Evolutionary conservation across 1,284 basidiomycete species (phyloP).

Genomic region (Stygiomarasmius scandens): DNA sequence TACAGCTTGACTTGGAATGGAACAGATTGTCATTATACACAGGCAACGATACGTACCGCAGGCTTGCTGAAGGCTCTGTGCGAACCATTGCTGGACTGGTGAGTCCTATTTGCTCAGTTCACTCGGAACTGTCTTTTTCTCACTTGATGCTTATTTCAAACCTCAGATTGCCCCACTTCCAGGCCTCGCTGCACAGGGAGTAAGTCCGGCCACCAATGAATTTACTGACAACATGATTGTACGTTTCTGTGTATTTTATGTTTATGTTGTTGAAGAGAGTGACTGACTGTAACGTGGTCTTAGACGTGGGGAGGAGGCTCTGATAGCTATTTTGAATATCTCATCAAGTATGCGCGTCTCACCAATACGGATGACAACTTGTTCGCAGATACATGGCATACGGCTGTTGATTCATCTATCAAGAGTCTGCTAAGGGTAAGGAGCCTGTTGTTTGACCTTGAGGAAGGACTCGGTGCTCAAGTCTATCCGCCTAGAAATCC

Average conservation of each 20-base stretch:
- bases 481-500: conserved; percentile 59
- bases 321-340: conserved; percentile 77
- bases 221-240: conserved; percentile 9
- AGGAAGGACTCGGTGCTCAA: conserved; percentile 31
- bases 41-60: conserved; percentile 28
- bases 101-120: conserved; percentile 26
- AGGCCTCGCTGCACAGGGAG: conserved; percentile 9
- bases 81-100: conserved; percentile 40
- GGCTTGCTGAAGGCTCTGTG: conserved; percentile 36
- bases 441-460: conserved; percentile 20
- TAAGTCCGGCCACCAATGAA: conserved; percentile 6
- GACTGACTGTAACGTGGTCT: not conserved
- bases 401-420: conserved; percentile 73
- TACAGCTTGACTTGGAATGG: conserved; percentile 44
- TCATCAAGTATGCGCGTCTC: conserved; percentile 73
- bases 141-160: not conserved
- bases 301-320: conserved; percentile 72
- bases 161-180: not conserved
- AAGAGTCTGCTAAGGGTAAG: conserved; percentile 53
- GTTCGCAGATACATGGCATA: conserved; percentile 67
- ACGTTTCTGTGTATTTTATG: not conserved
- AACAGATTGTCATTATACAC: conserved; percentile 34
- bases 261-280: not conserved
- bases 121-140: not conserved
- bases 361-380: conserved; percentile 62